Percentiles rank a stretch among this genome's conserved stretches.
Conservation (phyloP, 202 grass and related monocot genomes). For the Zizania palustris region DNA sequence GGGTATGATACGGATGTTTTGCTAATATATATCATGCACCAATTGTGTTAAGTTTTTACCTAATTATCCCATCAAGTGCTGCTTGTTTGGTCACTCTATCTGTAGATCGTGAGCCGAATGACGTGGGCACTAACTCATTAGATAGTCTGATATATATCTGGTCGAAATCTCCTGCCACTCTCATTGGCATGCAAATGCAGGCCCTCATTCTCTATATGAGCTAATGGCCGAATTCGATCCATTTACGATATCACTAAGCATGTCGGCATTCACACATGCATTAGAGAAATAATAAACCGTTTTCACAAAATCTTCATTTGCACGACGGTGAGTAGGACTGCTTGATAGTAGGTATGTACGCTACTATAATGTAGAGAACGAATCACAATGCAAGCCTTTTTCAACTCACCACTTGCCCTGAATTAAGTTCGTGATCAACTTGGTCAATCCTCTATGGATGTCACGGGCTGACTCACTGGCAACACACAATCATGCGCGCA, state of each 20-base stretch:
- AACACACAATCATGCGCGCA: too few species aligned
- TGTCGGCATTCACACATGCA: too few species aligned
- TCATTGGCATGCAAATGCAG: background rate
- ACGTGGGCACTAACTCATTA: conserved; percentile 6
- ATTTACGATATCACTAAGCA: background rate
- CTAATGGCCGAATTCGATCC: background rate
- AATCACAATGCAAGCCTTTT: too few species aligned
- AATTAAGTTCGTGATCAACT: background rate
- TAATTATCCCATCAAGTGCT: conserved; percentile 21
- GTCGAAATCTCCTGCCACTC: too few species aligned
- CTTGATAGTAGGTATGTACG: too few species aligned
- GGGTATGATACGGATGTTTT: background rate
- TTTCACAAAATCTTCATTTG: too few species aligned
- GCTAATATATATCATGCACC: background rate
- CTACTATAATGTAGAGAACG: too few species aligned
- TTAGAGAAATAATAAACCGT: too few species aligned
- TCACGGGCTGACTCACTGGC: background rate
- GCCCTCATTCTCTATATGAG: background rate
- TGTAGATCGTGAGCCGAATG: background rate
- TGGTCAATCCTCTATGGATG: background rate
- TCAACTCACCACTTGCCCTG: background rate
- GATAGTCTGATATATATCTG: too few species aligned
- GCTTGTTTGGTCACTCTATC: conserved; percentile 17
- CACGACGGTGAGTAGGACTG: too few species aligned
- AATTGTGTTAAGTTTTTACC: conserved; percentile 7